A percentile compares a stretch with the other conserved stretches of the same genome.
phyloP scores from a whole-genome alignment of 345 rosid genomes.

The Eucalyptus pauciflora region DNA sequence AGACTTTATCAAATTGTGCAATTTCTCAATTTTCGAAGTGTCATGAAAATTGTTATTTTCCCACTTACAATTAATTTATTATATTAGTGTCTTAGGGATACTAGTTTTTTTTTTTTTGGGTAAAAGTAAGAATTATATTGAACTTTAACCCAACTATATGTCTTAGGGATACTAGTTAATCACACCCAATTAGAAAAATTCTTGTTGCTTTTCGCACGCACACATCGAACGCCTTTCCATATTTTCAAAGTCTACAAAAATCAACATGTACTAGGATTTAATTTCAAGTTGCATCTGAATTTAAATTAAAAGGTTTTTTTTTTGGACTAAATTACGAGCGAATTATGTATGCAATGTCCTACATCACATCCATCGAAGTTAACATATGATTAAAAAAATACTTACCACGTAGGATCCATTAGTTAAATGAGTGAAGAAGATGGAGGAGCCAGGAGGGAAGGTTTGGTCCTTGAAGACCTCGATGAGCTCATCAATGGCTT shows the following conservation, averaged over 20 bases:
- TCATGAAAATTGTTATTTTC: too few species aligned
- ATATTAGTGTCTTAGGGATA: too few species aligned
- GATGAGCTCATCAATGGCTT: conserved; percentile 43
- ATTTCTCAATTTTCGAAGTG: too few species aligned
- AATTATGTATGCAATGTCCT: neutral
- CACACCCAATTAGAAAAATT: too few species aligned
- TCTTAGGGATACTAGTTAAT: too few species aligned
- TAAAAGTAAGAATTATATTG: too few species aligned
- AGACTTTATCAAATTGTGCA: too few species aligned
- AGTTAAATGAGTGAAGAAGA: conserved; percentile 43
- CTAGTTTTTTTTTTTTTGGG: too few species aligned
- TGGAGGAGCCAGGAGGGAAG: conserved; percentile 60
- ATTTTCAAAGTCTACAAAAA: neutral
- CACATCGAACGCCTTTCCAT: neutral
- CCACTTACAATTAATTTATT: too few species aligned
- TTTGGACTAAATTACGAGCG: neutral
- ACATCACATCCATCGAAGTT: neutral
- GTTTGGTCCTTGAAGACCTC: conserved; percentile 43
- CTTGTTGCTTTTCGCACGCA: neutral
- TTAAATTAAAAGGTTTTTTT: too few species aligned
- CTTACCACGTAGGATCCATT: conserved; percentile 44
- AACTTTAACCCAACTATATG: too few species aligned
- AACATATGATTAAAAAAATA: neutral
- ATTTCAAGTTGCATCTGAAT: neutral
- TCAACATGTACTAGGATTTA: neutral